Base-by-base conservation (phyloP, 192 early-diverging fungal genomes). In the Coemansia sp. region DNA sequence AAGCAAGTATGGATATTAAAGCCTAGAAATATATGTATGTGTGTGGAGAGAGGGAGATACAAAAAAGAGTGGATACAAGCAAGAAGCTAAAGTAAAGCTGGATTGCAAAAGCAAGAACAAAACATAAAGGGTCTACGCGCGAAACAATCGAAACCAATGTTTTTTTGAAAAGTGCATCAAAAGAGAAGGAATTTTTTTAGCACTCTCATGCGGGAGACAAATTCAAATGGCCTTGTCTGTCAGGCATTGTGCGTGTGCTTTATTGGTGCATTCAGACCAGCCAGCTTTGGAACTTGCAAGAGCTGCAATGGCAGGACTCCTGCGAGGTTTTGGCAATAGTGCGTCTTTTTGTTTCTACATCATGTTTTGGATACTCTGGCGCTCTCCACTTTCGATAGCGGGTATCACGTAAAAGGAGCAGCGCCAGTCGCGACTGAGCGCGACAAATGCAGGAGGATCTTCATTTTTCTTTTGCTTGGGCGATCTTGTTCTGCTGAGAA, bases 121-220 rank as follows among this genome's bases (percentile, higher is more conserved):
- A 6, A 22, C 25, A 29, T 25, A 54, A 37, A 19, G 36, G 59
- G 50, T 61, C 17, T 50, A 52, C 33, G n/a, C n/a, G n/a, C n/a
- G n/a, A 50, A 57, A 36, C 55, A 57, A 40, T 28, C 6, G 28
- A 0, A 8, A 42, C 6, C 33, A 40, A 40, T 14, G 4, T 33
- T 22, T 38, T 33, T 57, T 41, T 42, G 41, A 40, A 38, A 57
- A 57, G 28, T 42, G 40, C 25, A 41, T 41, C 23, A 23, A 57
- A 57, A 41, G 56, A 36, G 20, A 34, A 36, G 53, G 44, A 47
- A 47, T 6, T 23, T 47, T 47, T 47, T 23, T 5, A 5, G 9
- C 44, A n/a, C n/a, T n/a, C 13, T n/a, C 44, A 47, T 47, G 44
- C 44, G 11, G 6, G 4, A 20, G 11, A 20, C n/a, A 6, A 47